phyloP scores from a whole-genome alignment of 441 rosid species.

The Syzygium malaccense region DNA sequence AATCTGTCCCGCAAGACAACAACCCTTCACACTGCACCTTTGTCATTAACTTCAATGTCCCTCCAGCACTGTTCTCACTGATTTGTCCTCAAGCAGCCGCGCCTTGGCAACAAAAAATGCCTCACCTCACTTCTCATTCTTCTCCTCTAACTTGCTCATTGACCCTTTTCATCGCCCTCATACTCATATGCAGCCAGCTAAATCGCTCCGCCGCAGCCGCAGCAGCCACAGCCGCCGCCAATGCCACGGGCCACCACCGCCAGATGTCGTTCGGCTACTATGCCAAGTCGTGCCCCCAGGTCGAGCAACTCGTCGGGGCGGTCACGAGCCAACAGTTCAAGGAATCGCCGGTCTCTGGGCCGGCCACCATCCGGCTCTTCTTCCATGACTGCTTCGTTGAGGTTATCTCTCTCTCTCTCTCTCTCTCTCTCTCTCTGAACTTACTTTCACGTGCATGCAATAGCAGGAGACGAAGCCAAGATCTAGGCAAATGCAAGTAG shows the following conservation, averaged over 20 bases:
- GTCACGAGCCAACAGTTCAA: conserved; percentile 48
- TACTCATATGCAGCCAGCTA: neutral
- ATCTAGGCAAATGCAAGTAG: neutral
- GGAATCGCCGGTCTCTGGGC: conserved; percentile 44
- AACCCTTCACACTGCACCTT: neutral
- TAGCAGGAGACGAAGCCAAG: neutral
- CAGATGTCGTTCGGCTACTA: conserved; percentile 43
- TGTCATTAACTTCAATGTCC: neutral
- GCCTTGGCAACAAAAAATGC: conserved; percentile 25
- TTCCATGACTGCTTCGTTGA: conserved; percentile 71
- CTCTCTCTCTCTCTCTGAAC: neutral
- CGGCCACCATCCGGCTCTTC: conserved; percentile 61
- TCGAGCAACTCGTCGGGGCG: conserved; percentile 44
- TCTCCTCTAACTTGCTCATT: conserved; percentile 20
- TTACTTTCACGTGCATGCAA: neutral
- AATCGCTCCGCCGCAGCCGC: neutral
- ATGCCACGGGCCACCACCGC: conserved; percentile 12
- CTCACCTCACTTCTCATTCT: conserved; percentile 12
- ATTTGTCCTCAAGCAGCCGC: conserved; percentile 19
- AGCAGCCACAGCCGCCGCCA: neutral
- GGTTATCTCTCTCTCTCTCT: conserved; percentile 18
- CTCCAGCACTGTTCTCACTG: conserved; percentile 11
- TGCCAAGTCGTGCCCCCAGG: conserved; percentile 45
- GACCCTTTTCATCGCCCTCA: conserved; percentile 8
- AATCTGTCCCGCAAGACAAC: neutral